Base-by-base conservation (phyloP, 163 green algal species). In the Scenedesmus sp. region DNA sequence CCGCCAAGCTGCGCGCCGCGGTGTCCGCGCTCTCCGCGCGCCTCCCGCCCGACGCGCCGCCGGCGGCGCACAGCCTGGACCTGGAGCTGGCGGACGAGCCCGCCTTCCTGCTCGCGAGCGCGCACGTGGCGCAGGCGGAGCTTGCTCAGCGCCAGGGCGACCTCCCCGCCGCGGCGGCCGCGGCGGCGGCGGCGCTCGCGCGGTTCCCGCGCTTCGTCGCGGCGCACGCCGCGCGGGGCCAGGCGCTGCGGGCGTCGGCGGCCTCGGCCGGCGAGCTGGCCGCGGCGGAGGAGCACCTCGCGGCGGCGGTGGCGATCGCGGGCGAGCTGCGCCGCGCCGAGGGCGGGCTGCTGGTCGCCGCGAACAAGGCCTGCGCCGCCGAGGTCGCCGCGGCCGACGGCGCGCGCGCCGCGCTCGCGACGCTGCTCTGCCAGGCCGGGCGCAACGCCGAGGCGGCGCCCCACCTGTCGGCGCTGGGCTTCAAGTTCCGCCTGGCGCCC, bases 361-460 rank as follows among this genome's bases (percentile, higher is more conserved):
- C 60, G 20, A 85, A 81, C 71, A 70, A 63, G 34, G 77, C 82
- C 0, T 84, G 76, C 57, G 70, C 70, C 17, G 28, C 34, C 34
- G 82, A 87, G 70, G 44, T 54, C 36, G 70, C 76, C 53, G 75
- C 70, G 51, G 82, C 56, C 1, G 47, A 51, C 36, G 82, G 22
- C 10, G 82, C 64, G 31, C 63, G 70, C 4, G 29, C 64, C 24
- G 58, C 57, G 1, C 71, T 87, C 45, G 82, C 82, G 9, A 85
- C 85, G 82, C 50, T 87, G 82, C 53, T 85, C 42, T 83, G 71
- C 51, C 82, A 87, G 77, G 44, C n/a, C 65, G 82, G 82, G 17
- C 44, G 72, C 13, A 71, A 80, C 20, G 60, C 11, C 0, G 71
- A 80, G 33, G 82, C 82, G 28, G 77, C 53, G 11, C 1, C 26